phyloP scores from a whole-genome alignment of 495 filamentous ascomycete species.

The Xylaria cubensis region DNA sequence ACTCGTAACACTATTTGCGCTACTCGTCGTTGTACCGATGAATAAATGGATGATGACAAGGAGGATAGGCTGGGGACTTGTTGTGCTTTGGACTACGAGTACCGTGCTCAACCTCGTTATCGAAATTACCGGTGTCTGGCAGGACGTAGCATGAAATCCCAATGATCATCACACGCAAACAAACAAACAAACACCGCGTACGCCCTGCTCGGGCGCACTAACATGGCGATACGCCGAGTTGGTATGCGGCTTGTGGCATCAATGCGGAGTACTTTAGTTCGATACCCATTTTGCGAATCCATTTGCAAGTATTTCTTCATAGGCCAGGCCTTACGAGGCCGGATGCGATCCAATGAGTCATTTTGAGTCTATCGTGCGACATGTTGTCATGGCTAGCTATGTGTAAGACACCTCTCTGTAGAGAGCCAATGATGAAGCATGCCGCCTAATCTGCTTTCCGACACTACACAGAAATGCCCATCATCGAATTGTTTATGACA shows the following conservation, averaged over 20 bases:
- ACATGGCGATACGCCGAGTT: constrained; percentile 7
- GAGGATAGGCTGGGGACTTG: constrained; percentile 80
- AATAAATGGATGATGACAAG: constrained; percentile 91
- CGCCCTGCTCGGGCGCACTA: not conserved
- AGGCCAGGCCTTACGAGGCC: not conserved
- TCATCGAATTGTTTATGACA: constrained; percentile 11
- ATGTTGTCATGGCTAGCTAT: not conserved
- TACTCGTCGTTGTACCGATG: constrained; percentile 81
- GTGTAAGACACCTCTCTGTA: not conserved
- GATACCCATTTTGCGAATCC: constrained; percentile 6
- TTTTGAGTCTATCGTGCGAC: not conserved
- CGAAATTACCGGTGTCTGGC: constrained; percentile 69
- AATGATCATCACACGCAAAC: constrained; percentile 14
- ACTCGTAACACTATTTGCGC: constrained; percentile 76
- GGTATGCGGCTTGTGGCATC: constrained; percentile 16
- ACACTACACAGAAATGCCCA: not conserved
- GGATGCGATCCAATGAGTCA: not conserved
- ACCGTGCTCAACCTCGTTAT: constrained; percentile 82
- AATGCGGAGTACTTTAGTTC: not conserved
- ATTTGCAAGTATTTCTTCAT: constrained; percentile 2
- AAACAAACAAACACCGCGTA: constrained; percentile 10
- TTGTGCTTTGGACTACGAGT: constrained; percentile 85
- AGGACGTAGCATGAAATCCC: constrained; percentile 42
- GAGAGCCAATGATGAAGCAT: constrained; percentile 10
- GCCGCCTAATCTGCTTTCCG: not conserved